These are phyloP conservation scores for Populus hybrid DNA, from an alignment of 441 rosid genomes.

Conservation along the genomic window DNA sequence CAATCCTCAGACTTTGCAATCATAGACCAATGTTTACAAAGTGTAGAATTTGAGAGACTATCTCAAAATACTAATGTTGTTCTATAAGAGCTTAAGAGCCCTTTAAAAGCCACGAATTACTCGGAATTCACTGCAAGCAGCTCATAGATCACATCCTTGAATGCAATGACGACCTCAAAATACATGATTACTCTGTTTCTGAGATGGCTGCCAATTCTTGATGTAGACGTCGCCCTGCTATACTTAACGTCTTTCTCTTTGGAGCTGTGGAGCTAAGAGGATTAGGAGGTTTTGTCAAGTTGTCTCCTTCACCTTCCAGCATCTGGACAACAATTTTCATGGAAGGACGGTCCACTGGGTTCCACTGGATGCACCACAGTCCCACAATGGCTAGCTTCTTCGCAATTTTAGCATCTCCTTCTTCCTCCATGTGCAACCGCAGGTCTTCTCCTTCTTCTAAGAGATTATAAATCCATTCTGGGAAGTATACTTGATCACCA, in stretches of 20 bases:
- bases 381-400: neutral
- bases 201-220: neutral
- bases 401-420: neutral
- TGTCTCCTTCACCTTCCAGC: neutral
- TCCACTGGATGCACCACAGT: neutral
- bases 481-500: neutral
- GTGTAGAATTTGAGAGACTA: no score
- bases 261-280: neutral
- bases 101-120: no score
- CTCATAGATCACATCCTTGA: no score
- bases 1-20: no score
- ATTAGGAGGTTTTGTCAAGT: neutral
- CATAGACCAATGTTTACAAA: no score
- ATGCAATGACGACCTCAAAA: no score
- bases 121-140: no score
- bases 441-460: neutral
- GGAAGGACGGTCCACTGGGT: neutral
- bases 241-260: no score
- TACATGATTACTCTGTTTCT: neutral
- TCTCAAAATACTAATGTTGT: no score
- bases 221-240: no score
- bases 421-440: neutral
- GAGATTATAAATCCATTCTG: neutral
- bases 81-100: no score
- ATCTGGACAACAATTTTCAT: neutral